Conservation (phyloP, 169 alveolate genomes). For the Eimeria tenella region DNA sequence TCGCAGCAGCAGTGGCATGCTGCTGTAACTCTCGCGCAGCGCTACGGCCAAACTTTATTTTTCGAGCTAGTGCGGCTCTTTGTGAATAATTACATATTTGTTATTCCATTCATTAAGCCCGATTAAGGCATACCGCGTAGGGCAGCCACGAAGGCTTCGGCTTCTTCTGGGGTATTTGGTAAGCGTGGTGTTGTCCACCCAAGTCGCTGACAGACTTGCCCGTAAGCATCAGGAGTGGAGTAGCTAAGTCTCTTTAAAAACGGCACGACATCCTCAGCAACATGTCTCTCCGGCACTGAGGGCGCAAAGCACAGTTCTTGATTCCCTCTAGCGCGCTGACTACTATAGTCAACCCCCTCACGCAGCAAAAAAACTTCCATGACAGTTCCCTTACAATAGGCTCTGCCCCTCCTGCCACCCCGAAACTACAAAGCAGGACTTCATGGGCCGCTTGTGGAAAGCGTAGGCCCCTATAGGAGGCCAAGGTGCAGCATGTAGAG, state of each 20-base stretch:
- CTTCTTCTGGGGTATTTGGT: slow-evolving; percentile 49
- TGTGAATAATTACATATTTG: neutral
- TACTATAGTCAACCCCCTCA: too few species aligned
- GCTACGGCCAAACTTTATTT: too few species aligned
- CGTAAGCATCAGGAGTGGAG: slow-evolving; percentile 14
- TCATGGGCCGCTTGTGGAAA: too few species aligned
- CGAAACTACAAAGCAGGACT: too few species aligned
- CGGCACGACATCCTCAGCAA: slow-evolving; percentile 50
- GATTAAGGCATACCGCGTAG: slow-evolving; percentile 34
- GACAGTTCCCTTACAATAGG: too few species aligned
- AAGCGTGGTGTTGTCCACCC: slow-evolving; percentile 46
- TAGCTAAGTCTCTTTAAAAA: slow-evolving; percentile 36
- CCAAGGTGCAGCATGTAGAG: neutral
- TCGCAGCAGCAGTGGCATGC: too few species aligned
- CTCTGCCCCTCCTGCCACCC: too few species aligned
- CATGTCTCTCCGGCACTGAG: slow-evolving; percentile 72
- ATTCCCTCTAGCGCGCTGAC: too few species aligned
- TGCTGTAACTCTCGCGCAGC: too few species aligned
- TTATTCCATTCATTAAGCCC: neutral
- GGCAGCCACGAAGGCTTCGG: slow-evolving; percentile 36
- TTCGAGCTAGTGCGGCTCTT: neutral
- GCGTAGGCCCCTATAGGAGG: too few species aligned
- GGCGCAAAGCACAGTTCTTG: neutral
- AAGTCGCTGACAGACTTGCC: slow-evolving; percentile 52
- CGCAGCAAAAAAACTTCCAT: neutral